A percentile compares a stretch with the other conserved stretches of the same genome.
Evolutionary conservation across 495 filamentous ascomycete genomes (phyloP).

Genomic region (Cudoniella acicularis): DNA sequence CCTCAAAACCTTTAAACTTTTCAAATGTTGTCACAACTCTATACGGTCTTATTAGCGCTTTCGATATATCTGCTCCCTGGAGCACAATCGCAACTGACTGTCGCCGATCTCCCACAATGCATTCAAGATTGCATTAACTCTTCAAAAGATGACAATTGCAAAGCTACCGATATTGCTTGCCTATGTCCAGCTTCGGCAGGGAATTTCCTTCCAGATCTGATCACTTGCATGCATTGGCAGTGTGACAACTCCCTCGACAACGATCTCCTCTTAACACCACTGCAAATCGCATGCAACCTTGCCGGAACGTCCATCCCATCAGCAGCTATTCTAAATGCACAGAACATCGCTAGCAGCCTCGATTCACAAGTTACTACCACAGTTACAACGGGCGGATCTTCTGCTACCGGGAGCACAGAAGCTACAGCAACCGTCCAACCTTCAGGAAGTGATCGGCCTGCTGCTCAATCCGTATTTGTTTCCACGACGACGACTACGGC

Average conservation of each 20-base stretch:
- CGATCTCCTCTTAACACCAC: conserved; percentile 27
- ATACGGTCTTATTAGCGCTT: conserved; percentile 28
- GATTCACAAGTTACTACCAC: conserved; percentile 9
- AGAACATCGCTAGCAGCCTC: conserved; percentile 11
- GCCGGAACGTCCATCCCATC: conserved; percentile 20
- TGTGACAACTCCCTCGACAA: conserved; percentile 29
- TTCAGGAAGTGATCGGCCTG: no score
- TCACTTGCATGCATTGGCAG: conserved; percentile 34
- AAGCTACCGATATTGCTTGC: conserved; percentile 28
- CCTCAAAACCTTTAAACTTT: no score
- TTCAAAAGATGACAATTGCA: conserved; percentile 26
- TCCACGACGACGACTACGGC: conserved; percentile 8
- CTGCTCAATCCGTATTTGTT: neutral
- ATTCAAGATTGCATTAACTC: conserved; percentile 33
- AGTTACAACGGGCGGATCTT: conserved; percentile 6
- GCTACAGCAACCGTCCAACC: neutral
- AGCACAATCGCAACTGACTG: conserved; percentile 27
- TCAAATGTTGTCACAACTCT: conserved; percentile 1
- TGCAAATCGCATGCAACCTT: conserved; percentile 29
- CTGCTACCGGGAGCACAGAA: neutral
- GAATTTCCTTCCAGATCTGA: conserved; percentile 30
- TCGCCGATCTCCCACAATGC: conserved; percentile 21
- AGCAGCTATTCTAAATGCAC: conserved; percentile 13
- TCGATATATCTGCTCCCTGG: conserved; percentile 21
- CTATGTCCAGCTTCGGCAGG: conserved; percentile 32